Evolutionary conservation across 495 filamentous ascomycete species (phyloP).

Genomic region (Astrothelium subdiscretum): DNA sequence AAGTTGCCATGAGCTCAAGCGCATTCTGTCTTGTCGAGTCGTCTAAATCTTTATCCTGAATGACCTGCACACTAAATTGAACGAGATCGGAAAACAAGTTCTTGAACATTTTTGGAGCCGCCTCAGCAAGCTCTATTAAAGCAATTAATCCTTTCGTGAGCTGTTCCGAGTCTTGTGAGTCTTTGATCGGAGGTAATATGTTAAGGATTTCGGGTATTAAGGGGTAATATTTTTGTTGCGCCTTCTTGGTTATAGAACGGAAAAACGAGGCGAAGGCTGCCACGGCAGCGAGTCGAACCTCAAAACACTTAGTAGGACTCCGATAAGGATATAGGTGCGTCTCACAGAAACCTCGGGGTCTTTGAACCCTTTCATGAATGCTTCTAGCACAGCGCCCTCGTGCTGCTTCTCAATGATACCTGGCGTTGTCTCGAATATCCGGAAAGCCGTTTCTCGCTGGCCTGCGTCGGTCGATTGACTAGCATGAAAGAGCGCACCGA

Average conservation of each 20-base stretch:
- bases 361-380: conserved; percentile 84
- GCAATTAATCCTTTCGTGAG: conserved; percentile 80
- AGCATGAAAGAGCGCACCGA: conserved; percentile 71
- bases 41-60: conserved; percentile 88
- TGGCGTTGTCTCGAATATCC: conserved; percentile 90
- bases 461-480: conserved; percentile 73
- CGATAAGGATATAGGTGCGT: not conserved
- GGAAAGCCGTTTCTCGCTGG: conserved; percentile 79
- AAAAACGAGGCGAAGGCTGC: conserved; percentile 96
- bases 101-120: conserved; percentile 94
- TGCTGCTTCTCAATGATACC: conserved; percentile 95
- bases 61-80: conserved; percentile 78
- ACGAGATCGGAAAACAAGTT: conserved; percentile 79
- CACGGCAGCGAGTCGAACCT: conserved; percentile 87
- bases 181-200: conserved; percentile 85
- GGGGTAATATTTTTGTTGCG: conserved; percentile 71
- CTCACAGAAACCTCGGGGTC: conserved; percentile 71
- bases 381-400: conserved; percentile 67
- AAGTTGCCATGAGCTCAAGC: conserved; percentile 93
- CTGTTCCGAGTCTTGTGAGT: conserved; percentile 74
- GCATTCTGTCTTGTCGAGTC: conserved; percentile 89
- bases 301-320: conserved; percentile 3
- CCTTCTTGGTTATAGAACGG: conserved; percentile 74
- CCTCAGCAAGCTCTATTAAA: conserved; percentile 86
- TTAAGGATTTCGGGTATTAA: conserved; percentile 84